Base-by-base conservation (phyloP, 257 asterid species). In the Oldenlandia corymbosa region DNA sequence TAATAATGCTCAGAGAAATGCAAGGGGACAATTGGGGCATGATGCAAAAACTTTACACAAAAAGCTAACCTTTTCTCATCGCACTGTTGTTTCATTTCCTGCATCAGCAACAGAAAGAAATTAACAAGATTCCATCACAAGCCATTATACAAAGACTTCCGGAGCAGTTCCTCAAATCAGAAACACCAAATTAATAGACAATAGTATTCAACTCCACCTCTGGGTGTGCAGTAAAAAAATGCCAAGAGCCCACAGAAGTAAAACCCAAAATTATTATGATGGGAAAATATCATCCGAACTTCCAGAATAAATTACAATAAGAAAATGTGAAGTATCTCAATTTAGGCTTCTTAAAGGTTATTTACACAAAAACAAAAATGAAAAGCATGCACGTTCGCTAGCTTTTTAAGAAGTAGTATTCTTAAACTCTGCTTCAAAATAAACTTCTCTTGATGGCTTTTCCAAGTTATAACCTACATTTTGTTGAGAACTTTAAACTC, bases 61-160 rank as follows among this genome's bases (percentile, higher is more conserved):
- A 54, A 30, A 51, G 41, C n/a, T 41, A 76, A 92, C 99, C 96
- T 87, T 81, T 92, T 92, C 75, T 88, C 99, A 58, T 89, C 94
- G 42, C 95, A 87, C 76, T 85, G 96, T 81, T 89, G 78, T 72
- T 88, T 92, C 99, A 92, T 88, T 80, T 92, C 97, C 99, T 92
- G 94, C 79, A 73, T 62, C 73, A 68, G 68, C 66, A 70, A 70
- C 71, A 71, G 67, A 47, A 71, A 64, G 62, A 46, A 37, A 71
- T 41, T 60, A 66, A 61, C 65, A 67, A 59, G 37, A 55, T 37
- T 43, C 37, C 48, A 48, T 10, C 12, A 27, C 43, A 52, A 52
- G 43, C 62, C 13, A 16, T 36, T 1, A 26, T 24, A 50, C 58
- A 30, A 30, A 45, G 39, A 34, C 9, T 5, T 37, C 14, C 34